Evolutionary conservation across 495 filamentous ascomycete genomes (phyloP).

Genomic region (Aspergillus nanangensis): DNA sequence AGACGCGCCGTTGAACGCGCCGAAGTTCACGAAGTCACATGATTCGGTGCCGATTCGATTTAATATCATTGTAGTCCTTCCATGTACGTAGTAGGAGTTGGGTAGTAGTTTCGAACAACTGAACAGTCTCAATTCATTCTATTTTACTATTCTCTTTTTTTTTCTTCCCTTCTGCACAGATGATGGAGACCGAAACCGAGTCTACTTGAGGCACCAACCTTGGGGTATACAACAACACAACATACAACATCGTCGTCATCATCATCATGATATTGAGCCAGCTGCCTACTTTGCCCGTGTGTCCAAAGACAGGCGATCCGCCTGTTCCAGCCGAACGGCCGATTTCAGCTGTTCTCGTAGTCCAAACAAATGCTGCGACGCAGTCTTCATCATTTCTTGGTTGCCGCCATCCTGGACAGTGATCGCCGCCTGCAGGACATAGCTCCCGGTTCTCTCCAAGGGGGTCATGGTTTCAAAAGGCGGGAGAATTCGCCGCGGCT

Average conservation of each 20-base stretch:
- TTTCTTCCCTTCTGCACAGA: background rate
- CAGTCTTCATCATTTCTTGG: constrained; percentile 51
- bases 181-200: background rate
- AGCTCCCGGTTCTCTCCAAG: constrained; percentile 44
- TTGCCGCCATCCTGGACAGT: constrained; percentile 47
- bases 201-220: constrained; percentile 13
- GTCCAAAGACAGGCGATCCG: constrained; percentile 61
- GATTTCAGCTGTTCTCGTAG: constrained; percentile 61
- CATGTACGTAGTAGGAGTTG: too few relatives aligned
- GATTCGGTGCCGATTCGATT: too few relatives aligned
- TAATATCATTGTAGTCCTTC: too few relatives aligned
- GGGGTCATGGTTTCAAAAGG: constrained; percentile 29
- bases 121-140: too few relatives aligned
- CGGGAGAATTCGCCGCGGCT: constrained; percentile 30
- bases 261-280: too few relatives aligned
- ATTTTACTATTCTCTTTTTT: too few relatives aligned
- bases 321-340: constrained; percentile 57
- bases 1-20: constrained; percentile 25
- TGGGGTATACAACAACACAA: constrained; percentile 17
- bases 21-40: constrained; percentile 44
- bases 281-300: constrained; percentile 58
- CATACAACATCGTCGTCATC: constrained; percentile 3
- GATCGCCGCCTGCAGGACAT: constrained; percentile 46
- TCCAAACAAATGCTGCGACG: constrained; percentile 52
- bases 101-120: too few relatives aligned